Conservation (phyloP, 73 alveolate species). For the Durusdinium trenchii region DNA sequence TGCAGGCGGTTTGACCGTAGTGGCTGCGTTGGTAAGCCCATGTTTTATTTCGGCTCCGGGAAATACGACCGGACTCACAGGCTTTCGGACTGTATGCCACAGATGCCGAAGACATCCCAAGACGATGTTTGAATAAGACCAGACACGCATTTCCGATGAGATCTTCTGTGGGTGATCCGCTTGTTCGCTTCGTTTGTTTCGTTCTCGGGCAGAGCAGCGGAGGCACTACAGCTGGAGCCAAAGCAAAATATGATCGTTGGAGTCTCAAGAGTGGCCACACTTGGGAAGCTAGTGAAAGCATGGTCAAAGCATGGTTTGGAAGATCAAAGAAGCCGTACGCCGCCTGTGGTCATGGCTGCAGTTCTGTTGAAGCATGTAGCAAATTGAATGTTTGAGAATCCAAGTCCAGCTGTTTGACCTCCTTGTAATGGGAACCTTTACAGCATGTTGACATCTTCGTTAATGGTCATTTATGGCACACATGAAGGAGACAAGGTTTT, state of each 20-base stretch:
- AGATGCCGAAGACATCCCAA: no score
- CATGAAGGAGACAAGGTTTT: not conserved
- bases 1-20: conserved; percentile 13
- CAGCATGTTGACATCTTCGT: no score
- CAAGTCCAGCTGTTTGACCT: no score
- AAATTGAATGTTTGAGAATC: no score
- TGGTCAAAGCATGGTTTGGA: not conserved
- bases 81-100: no score
- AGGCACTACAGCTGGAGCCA: conserved; percentile 81
- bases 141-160: not conserved
- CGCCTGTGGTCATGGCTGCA: no score
- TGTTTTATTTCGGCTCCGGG: no score
- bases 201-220: not conserved
- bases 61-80: no score
- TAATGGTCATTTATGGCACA: not conserved
- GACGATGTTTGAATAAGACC: not conserved
- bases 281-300: not conserved
- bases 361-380: no score
- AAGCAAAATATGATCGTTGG: conserved; percentile 70
- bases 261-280: not conserved
- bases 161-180: no score
- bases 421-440: no score
- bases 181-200: not conserved
- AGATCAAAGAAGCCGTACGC: not conserved
- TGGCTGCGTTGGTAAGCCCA: no score